Conservation (phyloP, 2,329 filamentous ascomycete species). For the Xylaria arbuscula region DNA sequence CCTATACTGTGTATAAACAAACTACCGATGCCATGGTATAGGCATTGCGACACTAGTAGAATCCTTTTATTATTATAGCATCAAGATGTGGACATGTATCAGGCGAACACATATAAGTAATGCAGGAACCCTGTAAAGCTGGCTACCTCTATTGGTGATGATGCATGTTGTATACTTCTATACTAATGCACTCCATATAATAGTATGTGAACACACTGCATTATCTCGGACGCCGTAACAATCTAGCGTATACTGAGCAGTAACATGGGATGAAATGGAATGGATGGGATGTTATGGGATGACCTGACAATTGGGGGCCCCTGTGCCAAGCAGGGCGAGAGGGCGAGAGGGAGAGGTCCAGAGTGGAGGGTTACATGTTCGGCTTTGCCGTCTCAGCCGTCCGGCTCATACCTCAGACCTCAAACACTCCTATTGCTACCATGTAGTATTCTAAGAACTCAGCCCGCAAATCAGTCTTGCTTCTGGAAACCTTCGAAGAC, state of each 20-base stretch:
- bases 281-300: conserved; percentile 1
- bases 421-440: not conserved
- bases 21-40: not conserved
- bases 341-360: conserved; percentile 1
- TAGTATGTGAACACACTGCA: not conserved
- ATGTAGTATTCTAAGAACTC: too few relatives aligned
- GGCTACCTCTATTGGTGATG: not conserved
- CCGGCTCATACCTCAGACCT: conserved; percentile 19
- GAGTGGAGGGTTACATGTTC: conserved; percentile 36
- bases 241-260: too few relatives aligned
- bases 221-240: not conserved
- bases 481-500: conserved; percentile 32
- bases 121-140: not conserved
- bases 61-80: not conserved
- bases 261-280: conserved; percentile 3
- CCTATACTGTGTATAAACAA: not conserved
- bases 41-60: not conserved
- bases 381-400: conserved; percentile 42
- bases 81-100: too few relatives aligned
- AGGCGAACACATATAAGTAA: not conserved
- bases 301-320: conserved; percentile 18
- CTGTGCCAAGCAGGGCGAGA: conserved; percentile 24
- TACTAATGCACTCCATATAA: not conserved
- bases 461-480: not conserved
- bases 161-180: not conserved